Evolutionary conservation across 305 asterid species (phyloP).

Genomic region (Rubia balearica): DNA sequence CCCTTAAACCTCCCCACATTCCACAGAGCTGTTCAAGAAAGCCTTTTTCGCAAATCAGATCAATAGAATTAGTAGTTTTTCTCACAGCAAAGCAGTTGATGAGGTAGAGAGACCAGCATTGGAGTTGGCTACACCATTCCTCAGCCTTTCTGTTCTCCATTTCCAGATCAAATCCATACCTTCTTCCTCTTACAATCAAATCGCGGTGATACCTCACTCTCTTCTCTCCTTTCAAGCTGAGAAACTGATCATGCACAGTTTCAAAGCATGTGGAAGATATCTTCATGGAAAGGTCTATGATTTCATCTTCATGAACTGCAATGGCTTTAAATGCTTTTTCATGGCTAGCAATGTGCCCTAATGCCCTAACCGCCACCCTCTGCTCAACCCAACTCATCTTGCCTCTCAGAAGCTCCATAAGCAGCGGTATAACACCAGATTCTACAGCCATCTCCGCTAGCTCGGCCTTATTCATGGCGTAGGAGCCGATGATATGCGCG

Average conservation of each 20-base stretch:
- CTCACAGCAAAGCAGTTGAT: slow-evolving; percentile 26
- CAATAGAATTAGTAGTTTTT: slow-evolving; percentile 11
- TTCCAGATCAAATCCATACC: slow-evolving; percentile 16
- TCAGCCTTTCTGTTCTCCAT: slow-evolving; percentile 30
- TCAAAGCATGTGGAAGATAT: slow-evolving; percentile 21
- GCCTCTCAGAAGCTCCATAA: slow-evolving; percentile 31
- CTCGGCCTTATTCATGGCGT: slow-evolving; percentile 27
- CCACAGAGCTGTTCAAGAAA: slow-evolving; percentile 21
- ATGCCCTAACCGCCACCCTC: slow-evolving; percentile 37
- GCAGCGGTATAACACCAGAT: slow-evolving; percentile 25
- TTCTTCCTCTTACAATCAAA: slow-evolving; percentile 15
- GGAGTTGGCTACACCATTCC: slow-evolving; percentile 36
- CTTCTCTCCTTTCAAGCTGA: slow-evolving; percentile 13
- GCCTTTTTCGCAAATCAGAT: slow-evolving; percentile 19
- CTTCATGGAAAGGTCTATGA: slow-evolving; percentile 21
- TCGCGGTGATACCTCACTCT: slow-evolving; percentile 25
- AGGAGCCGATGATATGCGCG: slow-evolving; percentile 36
- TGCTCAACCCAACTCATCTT: slow-evolving; percentile 36
- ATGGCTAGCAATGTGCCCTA: slow-evolving; percentile 35
- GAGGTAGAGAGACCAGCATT: slow-evolving; percentile 30
- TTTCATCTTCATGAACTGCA: slow-evolving; percentile 18
- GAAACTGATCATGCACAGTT: slow-evolving; percentile 17
- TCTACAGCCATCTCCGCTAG: slow-evolving; percentile 26
- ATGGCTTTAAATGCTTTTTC: slow-evolving; percentile 19
- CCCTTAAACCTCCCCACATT: slow-evolving; percentile 29